phyloP scores from a whole-genome alignment of 345 rosid genomes.

The Cardamine resedifolia region DNA sequence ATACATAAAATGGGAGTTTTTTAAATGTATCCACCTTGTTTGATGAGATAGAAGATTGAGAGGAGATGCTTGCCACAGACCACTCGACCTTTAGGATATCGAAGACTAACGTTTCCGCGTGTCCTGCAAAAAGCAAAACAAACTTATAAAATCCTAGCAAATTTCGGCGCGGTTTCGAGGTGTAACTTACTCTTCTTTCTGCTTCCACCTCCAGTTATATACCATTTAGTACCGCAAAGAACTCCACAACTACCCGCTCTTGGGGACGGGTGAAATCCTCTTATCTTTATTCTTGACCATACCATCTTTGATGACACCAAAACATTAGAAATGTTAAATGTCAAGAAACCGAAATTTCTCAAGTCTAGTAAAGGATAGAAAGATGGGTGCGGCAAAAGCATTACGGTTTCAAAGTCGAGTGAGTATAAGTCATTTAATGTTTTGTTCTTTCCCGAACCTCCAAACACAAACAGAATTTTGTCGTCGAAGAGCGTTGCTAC shows the following conservation, averaged over 20 bases:
- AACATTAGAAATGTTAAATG: not conserved
- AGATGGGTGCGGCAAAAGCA: slow-evolving; percentile 1
- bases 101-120: slow-evolving; percentile 76
- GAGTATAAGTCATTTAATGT: slow-evolving; percentile 89
- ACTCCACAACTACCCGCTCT: slow-evolving; percentile 94
- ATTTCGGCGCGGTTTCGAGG: slow-evolving; percentile 17
- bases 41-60: slow-evolving; percentile 67
- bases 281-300: slow-evolving; percentile 92
- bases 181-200: slow-evolving; percentile 75
- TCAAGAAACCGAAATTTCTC: not conserved
- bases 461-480: slow-evolving; percentile 75
- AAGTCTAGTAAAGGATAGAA: not conserved
- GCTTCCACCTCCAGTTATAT: slow-evolving; percentile 97
- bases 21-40: slow-evolving; percentile 56
- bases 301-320: slow-evolving; percentile 64
- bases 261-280: slow-evolving; percentile 93
- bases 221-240: slow-evolving; percentile 91
- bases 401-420: slow-evolving; percentile 93
- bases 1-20: not conserved
- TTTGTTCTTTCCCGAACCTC: slow-evolving; percentile 82
- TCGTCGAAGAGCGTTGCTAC: slow-evolving; percentile 85
- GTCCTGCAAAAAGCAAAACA: slow-evolving; percentile 52
- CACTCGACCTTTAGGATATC: slow-evolving; percentile 79
- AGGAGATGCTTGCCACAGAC: slow-evolving; percentile 72
- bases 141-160: not conserved